Percentiles rank a stretch among this genome's conserved stretches.
Conservation (phyloP, 139 green algal species). For the Chlorella sp. region DNA sequence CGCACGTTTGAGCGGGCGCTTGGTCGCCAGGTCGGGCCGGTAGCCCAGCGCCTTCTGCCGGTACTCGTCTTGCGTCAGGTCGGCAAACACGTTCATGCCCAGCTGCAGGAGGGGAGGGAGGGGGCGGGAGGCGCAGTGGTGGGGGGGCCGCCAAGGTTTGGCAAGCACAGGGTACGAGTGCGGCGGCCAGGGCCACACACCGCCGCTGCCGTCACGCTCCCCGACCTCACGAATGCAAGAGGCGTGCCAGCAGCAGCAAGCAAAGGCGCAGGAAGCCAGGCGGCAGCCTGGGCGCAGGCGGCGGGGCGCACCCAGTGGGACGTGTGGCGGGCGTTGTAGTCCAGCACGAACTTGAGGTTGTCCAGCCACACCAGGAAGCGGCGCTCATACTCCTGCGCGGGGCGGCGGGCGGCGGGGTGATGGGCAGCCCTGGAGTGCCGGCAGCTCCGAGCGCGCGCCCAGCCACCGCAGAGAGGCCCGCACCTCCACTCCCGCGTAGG, state of each 20-base stretch:
- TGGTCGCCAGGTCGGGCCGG: constrained; percentile 19
- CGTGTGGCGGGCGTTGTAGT: constrained; percentile 72
- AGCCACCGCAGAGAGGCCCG: not conserved
- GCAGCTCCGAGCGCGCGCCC: not conserved
- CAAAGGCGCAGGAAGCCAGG: too few species aligned
- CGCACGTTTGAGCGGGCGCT: not conserved
- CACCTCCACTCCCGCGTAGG: constrained; percentile 35
- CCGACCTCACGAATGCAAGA: too few species aligned
- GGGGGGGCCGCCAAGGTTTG: too few species aligned
- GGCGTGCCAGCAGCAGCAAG: too few species aligned
- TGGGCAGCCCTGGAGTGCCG: not conserved
- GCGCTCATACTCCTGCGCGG: constrained; percentile 60
- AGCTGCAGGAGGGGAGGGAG: constrained; percentile 54
- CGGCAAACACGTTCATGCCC: constrained; percentile 83
- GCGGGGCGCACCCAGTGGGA: constrained; percentile 59
- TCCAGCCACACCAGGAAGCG: constrained; percentile 81
- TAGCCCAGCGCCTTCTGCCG: constrained; percentile 70
- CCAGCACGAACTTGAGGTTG: constrained; percentile 81
- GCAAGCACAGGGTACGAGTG: too few species aligned
- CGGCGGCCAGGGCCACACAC: too few species aligned
- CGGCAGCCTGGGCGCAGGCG: too few species aligned
- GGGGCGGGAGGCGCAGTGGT: too few species aligned
- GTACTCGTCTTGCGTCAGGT: constrained; percentile 93
- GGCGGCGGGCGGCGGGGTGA: not conserved
- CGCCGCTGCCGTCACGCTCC: too few species aligned